phyloP scores from a whole-genome alignment of 2,329 filamentous ascomycete genomes.

The Penicillium sp. region DNA sequence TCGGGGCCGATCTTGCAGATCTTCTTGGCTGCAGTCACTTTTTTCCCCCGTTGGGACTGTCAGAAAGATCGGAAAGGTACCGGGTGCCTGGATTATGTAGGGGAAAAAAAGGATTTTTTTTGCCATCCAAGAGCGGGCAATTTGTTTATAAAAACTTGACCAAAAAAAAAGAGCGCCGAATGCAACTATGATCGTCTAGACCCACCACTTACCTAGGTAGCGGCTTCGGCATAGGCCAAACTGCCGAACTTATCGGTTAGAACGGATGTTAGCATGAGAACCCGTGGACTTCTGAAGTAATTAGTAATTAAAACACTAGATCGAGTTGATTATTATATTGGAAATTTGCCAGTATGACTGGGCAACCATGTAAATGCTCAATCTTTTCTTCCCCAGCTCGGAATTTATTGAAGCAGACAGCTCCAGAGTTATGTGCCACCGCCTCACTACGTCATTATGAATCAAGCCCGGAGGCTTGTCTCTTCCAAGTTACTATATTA shows the following conservation, averaged over 20 bases:
- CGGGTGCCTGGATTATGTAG: not conserved
- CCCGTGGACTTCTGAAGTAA: not conserved
- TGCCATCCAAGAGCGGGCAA: not conserved
- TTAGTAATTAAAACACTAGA: not conserved
- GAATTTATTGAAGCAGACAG: not conserved
- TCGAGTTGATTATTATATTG: not conserved
- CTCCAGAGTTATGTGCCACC: not conserved
- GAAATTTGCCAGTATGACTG: not conserved
- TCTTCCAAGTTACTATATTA: not conserved
- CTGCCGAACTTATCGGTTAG: constrained; percentile 1
- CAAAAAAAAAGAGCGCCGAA: not conserved
- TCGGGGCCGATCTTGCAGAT: constrained; percentile 2
- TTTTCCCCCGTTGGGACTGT: not conserved
- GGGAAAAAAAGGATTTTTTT: not conserved
- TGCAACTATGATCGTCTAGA: constrained; percentile 7
- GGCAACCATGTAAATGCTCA: too few species aligned
- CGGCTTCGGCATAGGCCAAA: constrained; percentile 1
- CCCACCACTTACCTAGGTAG: not conserved
- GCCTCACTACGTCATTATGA: not conserved
- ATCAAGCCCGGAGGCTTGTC: not conserved
- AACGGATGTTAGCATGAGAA: not conserved
- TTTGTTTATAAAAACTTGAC: not conserved
- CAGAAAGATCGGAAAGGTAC: not conserved
- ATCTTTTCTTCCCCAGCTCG: not conserved
- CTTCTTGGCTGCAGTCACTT: constrained; percentile 3